Conservation (phyloP, 2,329 filamentous ascomycete genomes). For the Sclerotinia nivalis region DNA sequence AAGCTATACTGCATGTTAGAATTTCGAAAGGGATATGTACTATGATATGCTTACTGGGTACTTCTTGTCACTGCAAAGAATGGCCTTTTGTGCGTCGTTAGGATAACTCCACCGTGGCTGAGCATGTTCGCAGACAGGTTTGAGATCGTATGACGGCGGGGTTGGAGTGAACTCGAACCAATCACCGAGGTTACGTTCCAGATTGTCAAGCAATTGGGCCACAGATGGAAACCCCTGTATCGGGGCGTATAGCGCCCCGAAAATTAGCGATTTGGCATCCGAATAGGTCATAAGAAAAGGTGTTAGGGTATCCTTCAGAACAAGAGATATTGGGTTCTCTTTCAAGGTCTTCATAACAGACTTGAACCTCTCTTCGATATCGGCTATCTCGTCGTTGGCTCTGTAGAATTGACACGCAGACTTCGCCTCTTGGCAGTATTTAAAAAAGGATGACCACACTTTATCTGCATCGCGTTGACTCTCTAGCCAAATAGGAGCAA, state of each 20-base stretch:
- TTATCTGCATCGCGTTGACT: constrained; percentile 37
- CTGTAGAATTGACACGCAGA: constrained; percentile 37
- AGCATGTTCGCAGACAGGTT: constrained; percentile 26
- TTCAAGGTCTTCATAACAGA: constrained; percentile 47
- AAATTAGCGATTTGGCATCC: constrained; percentile 37
- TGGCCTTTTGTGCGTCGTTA: constrained; percentile 33
- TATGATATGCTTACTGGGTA: constrained; percentile 31
- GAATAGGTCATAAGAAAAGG: constrained; percentile 37
- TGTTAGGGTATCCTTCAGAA: constrained; percentile 26
- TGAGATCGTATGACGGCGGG: constrained; percentile 17
- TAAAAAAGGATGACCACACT: constrained; percentile 36
- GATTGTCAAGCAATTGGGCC: constrained; percentile 32
- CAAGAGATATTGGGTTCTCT: constrained; percentile 36
- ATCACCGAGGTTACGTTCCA: constrained; percentile 44
- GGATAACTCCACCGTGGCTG: constrained; percentile 26
- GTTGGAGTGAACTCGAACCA: constrained; percentile 38
- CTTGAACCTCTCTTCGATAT: constrained; percentile 34
- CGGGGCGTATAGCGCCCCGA: constrained; percentile 38
- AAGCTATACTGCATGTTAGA: constrained; percentile 29
- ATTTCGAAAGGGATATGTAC: background rate
- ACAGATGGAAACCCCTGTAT: constrained; percentile 31
- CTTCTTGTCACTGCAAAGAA: constrained; percentile 39
- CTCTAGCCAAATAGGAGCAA: constrained; percentile 31
- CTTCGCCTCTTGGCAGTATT: constrained; percentile 42
- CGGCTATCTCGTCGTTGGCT: constrained; percentile 28